These are phyloP conservation scores for Aspergillus coremiiformis DNA, from an alignment of 495 filamentous ascomycete genomes.

Conservation along the genomic window DNA sequence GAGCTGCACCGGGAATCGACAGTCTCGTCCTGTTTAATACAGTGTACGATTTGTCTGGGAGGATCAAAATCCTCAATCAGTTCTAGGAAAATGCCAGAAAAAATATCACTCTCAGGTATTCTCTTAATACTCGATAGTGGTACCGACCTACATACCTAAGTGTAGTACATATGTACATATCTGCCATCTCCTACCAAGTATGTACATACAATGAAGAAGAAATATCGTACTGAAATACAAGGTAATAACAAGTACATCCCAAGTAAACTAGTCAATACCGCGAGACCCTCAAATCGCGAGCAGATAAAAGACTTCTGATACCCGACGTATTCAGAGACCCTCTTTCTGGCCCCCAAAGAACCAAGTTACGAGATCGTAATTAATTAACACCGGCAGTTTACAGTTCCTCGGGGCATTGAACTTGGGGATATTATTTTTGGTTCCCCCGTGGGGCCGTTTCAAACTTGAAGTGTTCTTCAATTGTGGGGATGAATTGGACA, in stretches of 20 bases:
- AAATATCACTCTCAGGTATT: background rate
- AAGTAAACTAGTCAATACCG: background rate
- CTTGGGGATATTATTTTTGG: background rate
- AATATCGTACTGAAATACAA: too few relatives aligned
- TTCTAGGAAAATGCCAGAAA: background rate
- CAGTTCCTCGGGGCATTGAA: background rate
- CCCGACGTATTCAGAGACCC: too few relatives aligned
- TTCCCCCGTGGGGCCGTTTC: too few relatives aligned
- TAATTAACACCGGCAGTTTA: background rate
- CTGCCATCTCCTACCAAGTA: too few relatives aligned
- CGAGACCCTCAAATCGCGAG: background rate
- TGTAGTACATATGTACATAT: too few relatives aligned
- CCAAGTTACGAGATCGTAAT: background rate
- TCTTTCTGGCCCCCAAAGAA: background rate
- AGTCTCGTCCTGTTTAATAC: conserved; percentile 10
- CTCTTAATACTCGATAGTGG: too few relatives aligned
- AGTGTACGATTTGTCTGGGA: background rate
- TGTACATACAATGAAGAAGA: too few relatives aligned
- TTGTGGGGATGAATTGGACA: too few relatives aligned
- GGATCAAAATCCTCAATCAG: too few relatives aligned
- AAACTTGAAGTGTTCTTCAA: too few relatives aligned
- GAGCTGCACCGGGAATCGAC: conserved; percentile 19
- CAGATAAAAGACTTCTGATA: background rate
- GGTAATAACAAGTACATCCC: background rate
- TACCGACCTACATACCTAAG: too few relatives aligned